A percentile compares a stretch with the other conserved stretches of the same genome.
Evolutionary conservation across 768 basidiomycete species (phyloP).

Genomic region (Lactifluus piperatus): DNA sequence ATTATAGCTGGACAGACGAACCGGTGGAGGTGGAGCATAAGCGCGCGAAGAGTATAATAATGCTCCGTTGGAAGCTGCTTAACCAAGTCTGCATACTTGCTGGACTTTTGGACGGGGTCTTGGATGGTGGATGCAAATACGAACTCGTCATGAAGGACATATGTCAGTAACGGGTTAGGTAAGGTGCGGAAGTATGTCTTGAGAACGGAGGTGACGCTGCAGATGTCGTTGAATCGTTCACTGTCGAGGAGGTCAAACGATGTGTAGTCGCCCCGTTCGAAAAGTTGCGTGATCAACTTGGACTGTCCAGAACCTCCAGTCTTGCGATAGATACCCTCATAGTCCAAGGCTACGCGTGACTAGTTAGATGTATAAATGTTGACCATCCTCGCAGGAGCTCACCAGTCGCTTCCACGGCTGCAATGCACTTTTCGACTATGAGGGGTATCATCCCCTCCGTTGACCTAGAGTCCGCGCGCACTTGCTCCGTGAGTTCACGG

Average conservation of each 20-base stretch:
- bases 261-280: constrained; percentile 85
- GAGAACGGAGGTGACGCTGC: constrained; percentile 91
- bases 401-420: constrained; percentile 86
- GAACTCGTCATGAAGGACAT: constrained; percentile 85
- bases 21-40: constrained; percentile 87
- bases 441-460: constrained; percentile 65
- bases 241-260: constrained; percentile 83
- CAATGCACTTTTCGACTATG: constrained; percentile 93
- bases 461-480: constrained; percentile 51
- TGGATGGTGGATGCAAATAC: constrained; percentile 64
- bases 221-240: constrained; percentile 94
- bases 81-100: constrained; percentile 57
- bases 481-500: constrained; percentile 79
- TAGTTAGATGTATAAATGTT: neutral
- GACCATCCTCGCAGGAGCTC: constrained; percentile 24
- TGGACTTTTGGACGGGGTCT: constrained; percentile 51
- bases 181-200: constrained; percentile 95
- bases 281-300: constrained; percentile 87
- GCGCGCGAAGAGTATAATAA: constrained; percentile 69
- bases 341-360: constrained; percentile 62
- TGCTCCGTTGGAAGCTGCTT: constrained; percentile 78
- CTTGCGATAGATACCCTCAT: constrained; percentile 98
- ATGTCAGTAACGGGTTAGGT: constrained; percentile 85
- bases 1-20: constrained; percentile 30
- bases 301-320: constrained; percentile 89